Percentiles rank a stretch among this genome's conserved stretches.
Conservation (phyloP, 1,139 yeast species). For the Blastobotrys elegans region DNA sequence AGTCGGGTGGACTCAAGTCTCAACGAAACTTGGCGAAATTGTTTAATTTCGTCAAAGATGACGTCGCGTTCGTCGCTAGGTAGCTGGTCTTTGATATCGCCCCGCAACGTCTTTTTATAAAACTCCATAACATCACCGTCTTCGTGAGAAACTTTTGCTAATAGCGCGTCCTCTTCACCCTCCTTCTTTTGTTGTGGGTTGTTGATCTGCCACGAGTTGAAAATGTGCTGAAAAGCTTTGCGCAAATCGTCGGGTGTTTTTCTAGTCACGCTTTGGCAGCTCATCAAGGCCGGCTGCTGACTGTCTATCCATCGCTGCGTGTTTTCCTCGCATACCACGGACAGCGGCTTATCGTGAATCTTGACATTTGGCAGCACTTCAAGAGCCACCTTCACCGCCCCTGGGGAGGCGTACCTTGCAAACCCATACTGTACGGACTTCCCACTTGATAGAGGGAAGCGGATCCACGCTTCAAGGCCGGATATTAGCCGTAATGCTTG, state of each 20-base stretch:
- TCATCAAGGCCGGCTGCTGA: background rate
- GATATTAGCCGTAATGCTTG: slow-evolving; percentile 25
- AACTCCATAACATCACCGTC: slow-evolving; percentile 13
- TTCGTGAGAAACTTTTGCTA: background rate
- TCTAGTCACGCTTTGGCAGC: slow-evolving; percentile 8
- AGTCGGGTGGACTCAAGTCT: slow-evolving; percentile 23
- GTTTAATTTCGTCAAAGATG: slow-evolving; percentile 30
- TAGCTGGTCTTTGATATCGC: slow-evolving; percentile 14
- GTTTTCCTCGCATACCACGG: slow-evolving; percentile 20
- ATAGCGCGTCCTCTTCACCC: slow-evolving; percentile 1
- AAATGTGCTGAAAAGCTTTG: slow-evolving; percentile 5
- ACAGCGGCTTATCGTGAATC: slow-evolving; percentile 5
- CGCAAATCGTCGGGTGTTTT: slow-evolving; percentile 10
- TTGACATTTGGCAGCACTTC: slow-evolving; percentile 24
- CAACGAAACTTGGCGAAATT: slow-evolving; percentile 32
- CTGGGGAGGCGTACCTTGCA: slow-evolving; percentile 22
- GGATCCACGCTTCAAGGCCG: slow-evolving; percentile 24
- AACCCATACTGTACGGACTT: slow-evolving; percentile 24
- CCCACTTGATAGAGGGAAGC: slow-evolving; percentile 22
- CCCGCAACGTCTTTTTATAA: slow-evolving; percentile 10
- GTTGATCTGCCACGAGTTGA: slow-evolving; percentile 12
- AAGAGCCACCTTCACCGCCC: slow-evolving; percentile 22
- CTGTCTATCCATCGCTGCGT: slow-evolving; percentile 19
- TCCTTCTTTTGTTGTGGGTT: slow-evolving; percentile 11
- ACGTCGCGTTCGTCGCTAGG: slow-evolving; percentile 29